Evolutionary conservation across 2,329 filamentous ascomycete genomes (phyloP), one percentile per base, ranked within the genome.

Genomic region (Grosmannia serpens): DNA sequence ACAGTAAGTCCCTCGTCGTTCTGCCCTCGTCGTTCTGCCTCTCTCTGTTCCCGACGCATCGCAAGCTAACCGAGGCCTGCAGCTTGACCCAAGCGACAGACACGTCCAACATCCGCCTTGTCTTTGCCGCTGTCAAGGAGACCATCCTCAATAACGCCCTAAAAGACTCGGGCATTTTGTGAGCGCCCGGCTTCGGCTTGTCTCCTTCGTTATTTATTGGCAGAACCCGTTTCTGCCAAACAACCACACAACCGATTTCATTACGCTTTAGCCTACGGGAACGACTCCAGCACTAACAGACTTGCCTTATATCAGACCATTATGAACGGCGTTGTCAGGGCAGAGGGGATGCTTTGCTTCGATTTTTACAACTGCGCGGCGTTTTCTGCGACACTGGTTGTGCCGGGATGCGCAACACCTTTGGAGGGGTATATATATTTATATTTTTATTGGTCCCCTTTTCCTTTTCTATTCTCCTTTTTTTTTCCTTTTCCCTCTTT

Each of bases 41-140:
- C 15, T 52, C 27, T n/a, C 20, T 35, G 56, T 47, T n/a, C n/a
- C n/a, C 55, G 55, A 13, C 15, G 4, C 4, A 4, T 17, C 35
- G 11, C 26, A 22, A n/a, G 24, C 47, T 50, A 33, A 17, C 20
- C 15, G 9, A 51, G n/a, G 6, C 2, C n/a, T 11, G 3, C 26
- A 97, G 92, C 73, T 82, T 99, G 62, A 99, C 94, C 38, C 94
- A 99, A 87, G 94, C 94, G 52, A 99, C 94, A 63, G 94, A 99
- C 71, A 99, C 94, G 4, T 96, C 91, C 56, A 99, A 99, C 69
- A 96, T 99, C 68, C 89, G 94, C 64, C 82, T 99, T 44, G 94
- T 99, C 53, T 99, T 99, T 73, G 94, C 92, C 38, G 94, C 94
- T 10, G 94, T 99, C 61, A 99, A 99, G 73, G 94, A 99, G 75